Base-by-base conservation (phyloP, 495 filamentous ascomycete genomes). In the Hypoxylon perforatum region DNA sequence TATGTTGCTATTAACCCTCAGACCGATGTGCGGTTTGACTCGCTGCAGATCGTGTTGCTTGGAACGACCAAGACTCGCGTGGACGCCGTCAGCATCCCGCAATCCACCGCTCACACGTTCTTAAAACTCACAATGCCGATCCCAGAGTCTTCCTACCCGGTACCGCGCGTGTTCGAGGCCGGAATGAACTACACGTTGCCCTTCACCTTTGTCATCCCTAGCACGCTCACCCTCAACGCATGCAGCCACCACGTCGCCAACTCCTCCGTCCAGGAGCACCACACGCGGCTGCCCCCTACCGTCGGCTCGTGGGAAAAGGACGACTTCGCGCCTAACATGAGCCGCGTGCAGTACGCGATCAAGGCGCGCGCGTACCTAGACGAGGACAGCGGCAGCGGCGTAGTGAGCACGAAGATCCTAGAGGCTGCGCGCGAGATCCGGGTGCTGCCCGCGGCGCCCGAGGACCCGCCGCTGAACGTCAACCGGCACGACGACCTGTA, bases 171-270 rank as follows among this genome's bases (percentile, higher is more conserved):
- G 18, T 76, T 93, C 11, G 86, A 91, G 73, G 81, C 86, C 2
- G 91, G 87, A 3, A 80, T 78, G 49, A 84, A 79, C 22, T 92
- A 94, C 74, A 87, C 75, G 12, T 88, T 96, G 53, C 91, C 92
- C 1, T 99, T 97, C 78, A 88, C 87, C 61, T 99, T 99, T 70
- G 89, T 92, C 36, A 86, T 98, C 11, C 95, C 96, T 0, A 82
- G 86, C 25, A 86, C 87, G 10, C 82, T 97, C 39, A 83, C 88
- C 23, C 81, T 84, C 8, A 77, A 78, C 41, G 78, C 81, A 14
- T 87, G 85, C 73, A 79, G 73, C 60, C 84, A 86, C 62, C 19
- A 54, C 5, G 69, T 73, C 7, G 50, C 74, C 17, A 86, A 87
- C 53, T 74, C 82, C 7, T 82, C 88, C 25, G 79, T 97, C 39